phyloP scores from a whole-genome alignment of 2,329 filamentous ascomycete species.

The Neurospora crassa region DNA sequence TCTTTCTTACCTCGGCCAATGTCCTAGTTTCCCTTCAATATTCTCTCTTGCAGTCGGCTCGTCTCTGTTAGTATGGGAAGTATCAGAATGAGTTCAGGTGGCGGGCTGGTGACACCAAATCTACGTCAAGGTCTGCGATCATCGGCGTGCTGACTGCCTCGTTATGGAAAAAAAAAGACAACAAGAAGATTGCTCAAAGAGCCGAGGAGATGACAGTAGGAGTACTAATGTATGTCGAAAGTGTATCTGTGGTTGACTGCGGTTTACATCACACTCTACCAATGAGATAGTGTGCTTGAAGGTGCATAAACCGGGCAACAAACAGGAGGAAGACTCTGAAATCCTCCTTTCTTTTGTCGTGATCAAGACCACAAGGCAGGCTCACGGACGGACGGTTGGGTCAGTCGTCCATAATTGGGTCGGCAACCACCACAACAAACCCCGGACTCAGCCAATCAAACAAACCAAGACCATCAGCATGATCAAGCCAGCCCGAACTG shows the following conservation, averaged over 20 bases:
- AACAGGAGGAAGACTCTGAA: background rate
- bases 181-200: background rate
- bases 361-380: background rate
- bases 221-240: background rate
- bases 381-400: background rate
- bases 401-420: background rate
- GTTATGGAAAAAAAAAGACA: background rate
- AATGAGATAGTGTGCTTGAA: background rate
- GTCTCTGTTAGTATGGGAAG: background rate
- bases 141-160: background rate
- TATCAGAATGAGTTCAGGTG: background rate
- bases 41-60: background rate
- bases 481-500: background rate
- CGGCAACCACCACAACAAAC: background rate
- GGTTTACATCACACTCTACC: background rate
- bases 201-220: background rate
- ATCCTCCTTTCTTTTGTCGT: background rate
- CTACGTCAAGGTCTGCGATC: background rate
- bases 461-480: background rate
- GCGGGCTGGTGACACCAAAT: background rate
- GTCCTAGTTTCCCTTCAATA: background rate
- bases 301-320: background rate
- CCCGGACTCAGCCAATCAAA: background rate
- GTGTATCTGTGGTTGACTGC: background rate
- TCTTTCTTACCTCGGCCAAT: background rate